Evolutionary conservation across 495 filamentous ascomycete species (phyloP).

Genomic region (Immersiella caudata): DNA sequence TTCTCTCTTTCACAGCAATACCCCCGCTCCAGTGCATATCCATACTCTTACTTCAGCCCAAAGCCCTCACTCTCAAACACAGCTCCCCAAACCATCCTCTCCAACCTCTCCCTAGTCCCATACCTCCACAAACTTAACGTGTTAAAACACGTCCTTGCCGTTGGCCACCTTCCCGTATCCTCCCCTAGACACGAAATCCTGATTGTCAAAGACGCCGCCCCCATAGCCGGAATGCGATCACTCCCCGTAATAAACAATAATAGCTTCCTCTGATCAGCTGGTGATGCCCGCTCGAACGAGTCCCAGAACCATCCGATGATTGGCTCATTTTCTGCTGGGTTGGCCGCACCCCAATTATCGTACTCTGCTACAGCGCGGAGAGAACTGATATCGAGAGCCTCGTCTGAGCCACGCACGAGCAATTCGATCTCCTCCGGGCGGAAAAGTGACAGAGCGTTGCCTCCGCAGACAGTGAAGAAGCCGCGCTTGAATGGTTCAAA

Average conservation of each 20-base stretch:
- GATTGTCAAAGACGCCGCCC: conserved; percentile 78
- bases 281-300: conserved; percentile 66
- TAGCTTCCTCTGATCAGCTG: conserved; percentile 73
- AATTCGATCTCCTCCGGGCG: conserved; percentile 95
- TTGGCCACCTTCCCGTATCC: conserved; percentile 74
- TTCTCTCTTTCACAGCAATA: not conserved
- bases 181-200: conserved; percentile 75
- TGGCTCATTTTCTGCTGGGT: conserved; percentile 60
- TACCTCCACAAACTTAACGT: conserved; percentile 77
- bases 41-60: conserved; percentile 70
- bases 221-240: conserved; percentile 90
- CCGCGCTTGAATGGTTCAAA: conserved; percentile 96
- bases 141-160: conserved; percentile 93
- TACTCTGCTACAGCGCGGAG: conserved; percentile 79
- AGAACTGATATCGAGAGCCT: conserved; percentile 74
- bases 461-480: conserved; percentile 90
- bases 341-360: conserved; percentile 66
- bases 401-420: conserved; percentile 85
- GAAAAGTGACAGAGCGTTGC: conserved; percentile 87
- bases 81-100: conserved; percentile 78
- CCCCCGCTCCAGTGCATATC: no score
- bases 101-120: conserved; percentile 63
- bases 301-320: conserved; percentile 90
- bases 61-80: conserved; percentile 92
- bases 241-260: conserved; percentile 92